A percentile compares a stretch with the other conserved stretches of the same genome.
Evolutionary conservation across 2,329 filamentous ascomycete genomes (phyloP).

Genomic region (Microdochium paspali): DNA sequence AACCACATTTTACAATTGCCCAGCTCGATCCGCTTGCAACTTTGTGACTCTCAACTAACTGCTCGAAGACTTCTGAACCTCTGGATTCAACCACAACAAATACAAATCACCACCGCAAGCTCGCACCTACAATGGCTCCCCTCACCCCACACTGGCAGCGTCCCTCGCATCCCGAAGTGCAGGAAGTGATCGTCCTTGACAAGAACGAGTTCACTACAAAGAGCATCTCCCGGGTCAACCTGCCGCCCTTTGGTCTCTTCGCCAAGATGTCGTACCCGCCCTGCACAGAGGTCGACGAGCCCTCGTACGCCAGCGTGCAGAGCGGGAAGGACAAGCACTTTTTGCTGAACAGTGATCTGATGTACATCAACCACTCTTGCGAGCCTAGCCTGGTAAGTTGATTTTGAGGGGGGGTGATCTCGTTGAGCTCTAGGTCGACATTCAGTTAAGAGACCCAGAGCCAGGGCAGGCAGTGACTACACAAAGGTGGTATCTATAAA

Average conservation of each 20-base stretch:
- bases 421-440: too few species aligned
- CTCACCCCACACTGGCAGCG: slow-evolving; percentile 49
- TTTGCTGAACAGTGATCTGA: slow-evolving; percentile 54
- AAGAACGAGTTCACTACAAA: slow-evolving; percentile 48
- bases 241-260: slow-evolving; percentile 55
- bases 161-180: slow-evolving; percentile 49
- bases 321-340: slow-evolving; percentile 45
- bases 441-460: not conserved
- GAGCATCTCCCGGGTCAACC: slow-evolving; percentile 42
- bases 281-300: slow-evolving; percentile 41
- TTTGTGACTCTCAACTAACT: too few species aligned
- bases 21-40: too few species aligned
- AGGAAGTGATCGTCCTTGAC: slow-evolving; percentile 42
- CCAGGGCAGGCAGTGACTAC: too few species aligned
- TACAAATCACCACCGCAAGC: too few species aligned
- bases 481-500: not conserved
- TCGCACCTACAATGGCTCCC: slow-evolving; percentile 35
- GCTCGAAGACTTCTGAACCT: too few species aligned
- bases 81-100: not conserved
- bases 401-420: too few species aligned
- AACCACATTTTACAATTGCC: too few species aligned
- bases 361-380: slow-evolving; percentile 62
- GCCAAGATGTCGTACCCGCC: slow-evolving; percentile 59
- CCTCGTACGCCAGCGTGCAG: slow-evolving; percentile 58
- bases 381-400: slow-evolving; percentile 52